Evolutionary conservation across 1,139 yeast species (phyloP), one percentile per base, ranked within the genome.

Genomic region (Magnusiomyces magnusii): DNA sequence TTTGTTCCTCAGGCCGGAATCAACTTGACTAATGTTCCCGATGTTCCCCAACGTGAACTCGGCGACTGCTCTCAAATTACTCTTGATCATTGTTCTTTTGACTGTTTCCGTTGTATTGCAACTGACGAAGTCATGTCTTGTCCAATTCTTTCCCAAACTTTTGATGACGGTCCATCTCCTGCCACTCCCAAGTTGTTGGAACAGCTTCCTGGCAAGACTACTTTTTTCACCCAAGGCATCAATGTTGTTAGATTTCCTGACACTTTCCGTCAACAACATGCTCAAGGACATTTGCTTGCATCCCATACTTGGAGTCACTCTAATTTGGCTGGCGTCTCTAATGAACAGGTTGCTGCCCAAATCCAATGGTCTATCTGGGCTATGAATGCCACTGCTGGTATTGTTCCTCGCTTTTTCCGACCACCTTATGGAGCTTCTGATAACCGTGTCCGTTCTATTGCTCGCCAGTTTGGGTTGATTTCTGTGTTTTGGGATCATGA

Each of bases 391-490:
- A 91, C 98, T 0, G 87, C 90, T 0, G 78, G 85, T 25, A 93
- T 91, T 67, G 71, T 88, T n/a, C 98, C 98, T 17, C 86, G 86
- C 67, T 93, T 93, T 87, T 92, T 88, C 71, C 79, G 99, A 62
- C 99, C 99, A 0, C 99, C 99, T 0, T 92, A 89, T 71, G 98
- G 98, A 0, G 97, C 96, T 0, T 78, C 88, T 53, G 99, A 92
- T 73, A 86, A 90, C 70, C 76, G 98, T 57, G 86, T 92, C 0
- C 76, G 98, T 59, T 76, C 86, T 1, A 88, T 92, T 58, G 80
- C 90, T 19, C 76, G 95, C 57, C 89, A 87, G 71, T 88, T 92
- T 72, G 97, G 97, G 0, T 80, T 92, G 79, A 92, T 86, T 67
- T 83, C 87, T 17, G 97, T 87, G 27, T 74, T 93, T 53, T 92